Evolutionary conservation across 768 basidiomycete genomes (phyloP), one percentile per base, ranked within the genome.

Genomic region (Lactarius indigo): DNA sequence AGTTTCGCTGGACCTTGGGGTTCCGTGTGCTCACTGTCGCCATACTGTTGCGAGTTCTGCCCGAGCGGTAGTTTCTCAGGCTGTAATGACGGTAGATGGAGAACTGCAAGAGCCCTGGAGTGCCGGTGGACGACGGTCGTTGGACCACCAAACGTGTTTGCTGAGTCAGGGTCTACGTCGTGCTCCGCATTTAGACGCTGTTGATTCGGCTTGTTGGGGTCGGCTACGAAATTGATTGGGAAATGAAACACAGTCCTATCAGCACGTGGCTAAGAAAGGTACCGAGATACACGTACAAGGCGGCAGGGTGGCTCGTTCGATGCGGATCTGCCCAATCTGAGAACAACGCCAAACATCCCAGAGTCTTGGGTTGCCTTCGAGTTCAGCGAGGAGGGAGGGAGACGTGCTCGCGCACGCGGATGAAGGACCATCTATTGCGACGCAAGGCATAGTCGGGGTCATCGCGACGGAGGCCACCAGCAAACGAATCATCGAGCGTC

Each of bases 41-140:
- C 7, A 63, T 69, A n/a, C 70, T 71, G 1, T 47, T 50, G 26
- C 73, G 69, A 6, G 56, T 52, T 31, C 64, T 68, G 15, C 64
- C 35, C 12, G 69, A 56, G 15, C 57, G 66, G 47, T 69, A 70
- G 66, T 66, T 68, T 66, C 74, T 73, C 52, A 78, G 73, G 37
- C 74, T 75, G 61, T 88, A 85, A 63, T 85, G 83, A 50, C 92
- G 85, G 75, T 88, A 88, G 57, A 94, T 84, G 0, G 91, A 92
- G 76, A 92, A 92, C n/a, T 1, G 90, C 92, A 35, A 84, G 77
- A 4, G 89, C 88, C 61, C 89, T 86, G 1, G 92, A 91, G 73
- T 94, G 92, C 70, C 90, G 91, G 76, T 94, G 92, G 39, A 94
- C 85, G 61, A 89, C 87, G 41, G 85, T 82, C 28, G 80, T 78